phyloP scores from a whole-genome alignment of 2,329 filamentous ascomycete species.

The Aureobasidium sp. region DNA sequence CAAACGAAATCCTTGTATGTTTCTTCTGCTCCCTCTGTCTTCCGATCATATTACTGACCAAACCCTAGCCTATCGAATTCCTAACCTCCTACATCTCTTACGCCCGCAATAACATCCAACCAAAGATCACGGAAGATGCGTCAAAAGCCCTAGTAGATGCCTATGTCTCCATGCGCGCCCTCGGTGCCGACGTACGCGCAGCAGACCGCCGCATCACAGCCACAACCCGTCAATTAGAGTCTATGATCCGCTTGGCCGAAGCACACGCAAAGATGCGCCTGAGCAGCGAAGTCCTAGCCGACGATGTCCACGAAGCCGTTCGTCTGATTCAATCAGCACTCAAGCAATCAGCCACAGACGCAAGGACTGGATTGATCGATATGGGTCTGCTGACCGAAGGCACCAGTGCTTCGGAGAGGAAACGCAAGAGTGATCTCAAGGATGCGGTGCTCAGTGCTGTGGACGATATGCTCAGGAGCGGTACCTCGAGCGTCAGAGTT shows the following conservation, averaged over 20 bases:
- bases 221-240: constrained; percentile 92
- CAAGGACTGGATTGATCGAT: constrained; percentile 83
- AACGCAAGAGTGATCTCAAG: constrained; percentile 76
- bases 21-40: neutral
- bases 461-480: constrained; percentile 64
- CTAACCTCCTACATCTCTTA: constrained; percentile 96
- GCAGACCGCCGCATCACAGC: constrained; percentile 95
- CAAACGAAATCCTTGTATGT: constrained; percentile 71
- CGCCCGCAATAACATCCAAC: constrained; percentile 77
- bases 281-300: constrained; percentile 61
- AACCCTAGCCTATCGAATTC: constrained; percentile 76
- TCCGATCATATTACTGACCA: constrained; percentile 1
- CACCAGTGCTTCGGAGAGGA: constrained; percentile 79
- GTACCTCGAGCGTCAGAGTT: constrained; percentile 61
- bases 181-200: constrained; percentile 63
- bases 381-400: constrained; percentile 94
- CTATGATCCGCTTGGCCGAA: constrained; percentile 94
- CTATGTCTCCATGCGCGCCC: constrained; percentile 90
- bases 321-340: constrained; percentile 87
- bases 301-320: constrained; percentile 83
- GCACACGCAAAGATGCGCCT: constrained; percentile 98
- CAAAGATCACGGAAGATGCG: constrained; percentile 68
- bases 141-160: constrained; percentile 75
- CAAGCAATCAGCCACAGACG: constrained; percentile 94
- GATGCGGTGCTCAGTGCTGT: constrained; percentile 63